Evolutionary conservation across 2,329 filamentous ascomycete genomes (phyloP).

Genomic region (Fusarium chuoi): DNA sequence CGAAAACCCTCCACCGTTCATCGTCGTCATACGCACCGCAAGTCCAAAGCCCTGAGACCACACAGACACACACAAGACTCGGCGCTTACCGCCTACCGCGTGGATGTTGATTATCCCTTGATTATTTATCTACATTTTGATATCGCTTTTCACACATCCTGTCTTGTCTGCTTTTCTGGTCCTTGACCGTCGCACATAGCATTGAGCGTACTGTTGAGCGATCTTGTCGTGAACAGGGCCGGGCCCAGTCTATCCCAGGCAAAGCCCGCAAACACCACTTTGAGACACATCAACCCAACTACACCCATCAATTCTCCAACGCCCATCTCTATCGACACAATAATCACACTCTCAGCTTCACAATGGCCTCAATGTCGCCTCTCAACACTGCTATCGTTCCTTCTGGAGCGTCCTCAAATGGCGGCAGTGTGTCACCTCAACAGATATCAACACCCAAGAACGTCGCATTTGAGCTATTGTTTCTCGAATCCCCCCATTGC

Average conservation of each 20-base stretch:
- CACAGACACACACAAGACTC: slow-evolving; percentile 38
- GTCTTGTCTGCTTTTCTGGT: slow-evolving; percentile 37
- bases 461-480: slow-evolving; percentile 81
- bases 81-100: slow-evolving; percentile 50
- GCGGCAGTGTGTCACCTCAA: slow-evolving; percentile 59
- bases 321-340: slow-evolving; percentile 38
- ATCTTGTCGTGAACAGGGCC: slow-evolving; percentile 43
- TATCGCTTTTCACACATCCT: slow-evolving; percentile 26
- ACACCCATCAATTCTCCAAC: slow-evolving; percentile 32
- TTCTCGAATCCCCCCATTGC: slow-evolving; percentile 73
- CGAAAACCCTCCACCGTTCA: slow-evolving; percentile 31
- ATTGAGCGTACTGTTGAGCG: slow-evolving; percentile 42
- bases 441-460: slow-evolving; percentile 70
- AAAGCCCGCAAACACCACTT: slow-evolving; percentile 49
- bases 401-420: slow-evolving; percentile 52
- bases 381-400: slow-evolving; percentile 49
- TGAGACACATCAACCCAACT: slow-evolving; percentile 35
- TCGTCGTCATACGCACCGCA: slow-evolving; percentile 47
- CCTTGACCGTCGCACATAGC: slow-evolving; percentile 40
- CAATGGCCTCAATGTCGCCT: slow-evolving; percentile 61
- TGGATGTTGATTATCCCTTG: slow-evolving; percentile 45
- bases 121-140: slow-evolving; percentile 36
- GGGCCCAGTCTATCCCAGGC: slow-evolving; percentile 43
- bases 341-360: slow-evolving; percentile 42
- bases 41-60: slow-evolving; percentile 43